Evolutionary conservation across 306 rosid species (phyloP), one percentile per base, ranked within the genome.

Genomic region (Gastrolobium bilobum): DNA sequence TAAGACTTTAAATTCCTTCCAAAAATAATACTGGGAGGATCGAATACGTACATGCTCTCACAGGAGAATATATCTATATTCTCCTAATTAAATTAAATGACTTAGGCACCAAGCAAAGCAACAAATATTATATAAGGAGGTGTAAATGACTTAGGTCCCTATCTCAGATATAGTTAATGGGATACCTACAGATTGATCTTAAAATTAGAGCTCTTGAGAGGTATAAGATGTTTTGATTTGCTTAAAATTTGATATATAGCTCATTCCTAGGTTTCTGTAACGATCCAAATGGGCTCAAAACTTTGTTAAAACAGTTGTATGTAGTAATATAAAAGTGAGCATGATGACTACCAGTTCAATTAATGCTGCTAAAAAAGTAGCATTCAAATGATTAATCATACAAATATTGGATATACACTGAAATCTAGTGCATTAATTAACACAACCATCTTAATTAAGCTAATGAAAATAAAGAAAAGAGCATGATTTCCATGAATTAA

Each of bases 371-470:
- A 33, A 73, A 54, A 51, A 42, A 68, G 76, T 37, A 71, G 75
- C 83, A 86, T 76, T 80, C 44, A 81, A 81, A 74, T 87, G 84
- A 78, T 77, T 63, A 78, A 80, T 78, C 43, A 75, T 78, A 70
- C 82, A 65, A 67, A 70, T 75, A 78, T 48, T 66, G 76, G 77
- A 82, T 79, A 80, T 85, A 80, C 87, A 87, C 66, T 37, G 42
- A 82, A 81, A 85, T 42, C 58, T 78, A 68, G 26, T 29, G 65
- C 77, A 77, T 61, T 40, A 56, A 43, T 20, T 20, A 20, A 20
- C 71, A 57, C 60, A 75, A 73, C 2, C 76, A 75, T 68, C 73
- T 78, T 61, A 47, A 56, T 76, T 15, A 82, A 61, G 51, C 82
- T 79, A 78, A 68, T 15, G 77, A 68, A 68, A 75, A n/a, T n/a